Evolutionary conservation across 2,329 filamentous ascomycete species (phyloP).

Genomic region (Pseudocercospora pini-densiflorae): DNA sequence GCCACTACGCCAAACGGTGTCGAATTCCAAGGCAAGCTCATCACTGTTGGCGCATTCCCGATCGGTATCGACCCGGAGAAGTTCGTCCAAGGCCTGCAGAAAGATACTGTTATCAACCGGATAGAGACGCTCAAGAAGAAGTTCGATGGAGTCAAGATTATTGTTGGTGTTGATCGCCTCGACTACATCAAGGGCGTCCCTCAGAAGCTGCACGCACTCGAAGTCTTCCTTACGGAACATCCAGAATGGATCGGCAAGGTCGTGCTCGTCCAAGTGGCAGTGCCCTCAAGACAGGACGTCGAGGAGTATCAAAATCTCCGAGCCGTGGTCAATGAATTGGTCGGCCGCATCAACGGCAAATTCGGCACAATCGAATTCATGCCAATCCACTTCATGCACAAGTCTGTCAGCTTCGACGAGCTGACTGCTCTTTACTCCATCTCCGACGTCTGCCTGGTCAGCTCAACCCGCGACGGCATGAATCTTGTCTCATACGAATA

Average conservation of each 20-base stretch:
- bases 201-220: constrained; percentile 93
- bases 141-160: constrained; percentile 94
- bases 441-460: constrained; percentile 89
- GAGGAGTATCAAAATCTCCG: constrained; percentile 98
- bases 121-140: constrained; percentile 85
- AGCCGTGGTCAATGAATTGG: constrained; percentile 93
- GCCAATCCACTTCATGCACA: constrained; percentile 98
- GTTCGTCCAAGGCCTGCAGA: constrained; percentile 86
- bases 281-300: constrained; percentile 92
- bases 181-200: constrained; percentile 99
- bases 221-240: constrained; percentile 95
- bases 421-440: constrained; percentile 91
- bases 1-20: constrained; percentile 90
- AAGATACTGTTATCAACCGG: constrained; percentile 82
- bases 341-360: constrained; percentile 94
- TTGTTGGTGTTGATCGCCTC: constrained; percentile 93
- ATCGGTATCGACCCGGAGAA: constrained; percentile 99
- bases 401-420: constrained; percentile 93
- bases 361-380: constrained; percentile 98
- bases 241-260: constrained; percentile 99
- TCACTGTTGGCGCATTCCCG: constrained; percentile 92
- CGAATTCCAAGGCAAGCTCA: constrained; percentile 84
- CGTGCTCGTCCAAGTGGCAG: constrained; percentile 92
- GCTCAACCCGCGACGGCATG: constrained; percentile 97
- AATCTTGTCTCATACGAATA: constrained; percentile 99